Percentiles rank a stretch among this genome's conserved stretches.
These are phyloP conservation scores for Umbelopsis ramanniana DNA, from an alignment of 192 early-diverging fungal genomes.

Conservation along the genomic window DNA sequence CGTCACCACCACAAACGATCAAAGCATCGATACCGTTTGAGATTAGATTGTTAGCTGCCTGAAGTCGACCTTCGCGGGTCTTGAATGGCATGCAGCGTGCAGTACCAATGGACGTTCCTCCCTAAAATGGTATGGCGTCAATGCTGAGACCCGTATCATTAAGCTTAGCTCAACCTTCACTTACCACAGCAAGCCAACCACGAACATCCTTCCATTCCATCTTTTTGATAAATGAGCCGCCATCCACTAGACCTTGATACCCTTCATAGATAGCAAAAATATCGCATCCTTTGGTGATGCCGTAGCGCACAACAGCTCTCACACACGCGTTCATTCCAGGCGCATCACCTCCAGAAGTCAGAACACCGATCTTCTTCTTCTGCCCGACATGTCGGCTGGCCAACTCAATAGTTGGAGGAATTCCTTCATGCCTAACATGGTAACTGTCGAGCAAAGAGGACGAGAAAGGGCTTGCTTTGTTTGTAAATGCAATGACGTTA, in stretches of 20 bases:
- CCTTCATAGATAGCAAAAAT: slow-evolving; percentile 96
- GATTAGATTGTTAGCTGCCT: slow-evolving; percentile 85
- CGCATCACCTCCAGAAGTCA: slow-evolving; percentile 92
- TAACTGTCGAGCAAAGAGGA: not conserved
- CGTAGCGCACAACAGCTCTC: slow-evolving; percentile 85
- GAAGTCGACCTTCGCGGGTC: slow-evolving; percentile 82
- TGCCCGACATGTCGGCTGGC: not conserved
- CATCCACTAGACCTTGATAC: slow-evolving; percentile 95
- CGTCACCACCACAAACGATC: slow-evolving; percentile 95
- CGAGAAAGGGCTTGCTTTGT: slow-evolving; percentile 41
- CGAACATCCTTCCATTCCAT: slow-evolving; percentile 90
- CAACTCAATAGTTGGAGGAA: not conserved
- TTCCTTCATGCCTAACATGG: not conserved
- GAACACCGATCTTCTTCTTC: slow-evolving; percentile 81
- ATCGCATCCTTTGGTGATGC: slow-evolving; percentile 78
- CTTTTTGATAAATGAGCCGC: slow-evolving; percentile 82
- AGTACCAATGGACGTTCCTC: slow-evolving; percentile 94
- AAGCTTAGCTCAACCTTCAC: slow-evolving; percentile 13
- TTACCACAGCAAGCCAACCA: slow-evolving; percentile 75
- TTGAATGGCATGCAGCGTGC: slow-evolving; percentile 90
- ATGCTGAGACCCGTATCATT: not conserved
- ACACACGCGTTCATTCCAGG: slow-evolving; percentile 99
- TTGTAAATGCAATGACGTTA: slow-evolving; percentile 78
- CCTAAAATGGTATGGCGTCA: slow-evolving; percentile 42
- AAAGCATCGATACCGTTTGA: slow-evolving; percentile 93